These are phyloP conservation scores for Euphorbia peplus DNA, from an alignment of 345 rosid species.

Conservation along the genomic window DNA sequence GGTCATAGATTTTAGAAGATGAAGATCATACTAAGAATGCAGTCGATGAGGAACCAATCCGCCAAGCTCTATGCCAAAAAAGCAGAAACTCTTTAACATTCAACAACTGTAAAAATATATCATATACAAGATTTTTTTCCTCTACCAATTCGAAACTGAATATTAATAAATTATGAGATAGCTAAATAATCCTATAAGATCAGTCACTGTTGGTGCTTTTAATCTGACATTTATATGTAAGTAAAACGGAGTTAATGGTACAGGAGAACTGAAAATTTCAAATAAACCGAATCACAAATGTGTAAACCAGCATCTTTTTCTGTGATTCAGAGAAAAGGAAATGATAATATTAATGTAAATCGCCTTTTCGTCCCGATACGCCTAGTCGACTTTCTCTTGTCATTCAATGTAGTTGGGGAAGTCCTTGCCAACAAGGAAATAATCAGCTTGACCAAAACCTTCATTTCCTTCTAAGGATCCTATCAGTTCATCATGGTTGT, in stretches of 20 bases:
- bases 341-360: slow-evolving; percentile 4
- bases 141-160: too few relatives aligned
- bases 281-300: neutral
- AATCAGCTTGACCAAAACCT: slow-evolving; percentile 78
- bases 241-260: neutral
- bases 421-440: slow-evolving; percentile 85
- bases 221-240: too few relatives aligned
- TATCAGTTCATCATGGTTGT: slow-evolving; percentile 54
- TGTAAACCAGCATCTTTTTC: neutral
- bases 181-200: too few relatives aligned
- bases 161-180: too few relatives aligned
- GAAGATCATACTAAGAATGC: too few relatives aligned
- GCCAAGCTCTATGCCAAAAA: too few relatives aligned
- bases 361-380: slow-evolving; percentile 65
- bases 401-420: slow-evolving; percentile 78
- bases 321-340: neutral
- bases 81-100: too few relatives aligned
- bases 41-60: too few relatives aligned
- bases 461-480: slow-evolving; percentile 81
- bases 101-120: too few relatives aligned
- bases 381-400: slow-evolving; percentile 69
- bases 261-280: neutral
- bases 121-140: too few relatives aligned
- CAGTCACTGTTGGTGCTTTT: too few relatives aligned
- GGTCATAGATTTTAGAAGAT: too few relatives aligned